Evolutionary conservation across 108 stramenopile species (phyloP).

Genomic region (Parmales sp.): DNA sequence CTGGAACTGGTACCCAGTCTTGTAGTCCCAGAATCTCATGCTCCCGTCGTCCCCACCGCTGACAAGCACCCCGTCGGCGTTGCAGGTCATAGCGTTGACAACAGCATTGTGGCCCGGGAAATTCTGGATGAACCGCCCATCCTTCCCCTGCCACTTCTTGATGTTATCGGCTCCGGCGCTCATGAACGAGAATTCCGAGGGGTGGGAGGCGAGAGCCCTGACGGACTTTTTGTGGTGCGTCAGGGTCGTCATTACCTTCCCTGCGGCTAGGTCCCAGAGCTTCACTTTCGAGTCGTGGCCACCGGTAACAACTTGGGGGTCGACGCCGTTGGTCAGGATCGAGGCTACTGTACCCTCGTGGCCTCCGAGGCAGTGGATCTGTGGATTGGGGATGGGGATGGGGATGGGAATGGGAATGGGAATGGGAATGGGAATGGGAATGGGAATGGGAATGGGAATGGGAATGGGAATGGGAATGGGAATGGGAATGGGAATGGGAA

Average conservation of each 20-base stretch:
- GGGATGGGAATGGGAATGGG: too few relatives aligned
- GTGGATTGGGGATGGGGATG: too few relatives aligned
- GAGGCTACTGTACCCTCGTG: conserved; percentile 88
- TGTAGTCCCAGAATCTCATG: conserved; percentile 96
- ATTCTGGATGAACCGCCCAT: conserved; percentile 83
- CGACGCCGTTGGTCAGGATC: conserved; percentile 75
- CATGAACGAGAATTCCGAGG: conserved; percentile 88
- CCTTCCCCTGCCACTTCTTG: conserved; percentile 90
- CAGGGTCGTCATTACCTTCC: conserved; percentile 88
- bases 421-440: too few relatives aligned
- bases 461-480: too few relatives aligned
- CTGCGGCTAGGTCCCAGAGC: conserved; percentile 97
- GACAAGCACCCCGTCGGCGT: conserved; percentile 89
- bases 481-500: too few relatives aligned
- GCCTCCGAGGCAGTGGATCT: conserved; percentile 81
- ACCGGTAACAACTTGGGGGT: conserved; percentile 73
- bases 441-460: too few relatives aligned
- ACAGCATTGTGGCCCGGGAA: conserved; percentile 86
- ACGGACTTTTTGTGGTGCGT: conserved; percentile 98
- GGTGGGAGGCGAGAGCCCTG: conserved; percentile 53
- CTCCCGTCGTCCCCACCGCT: conserved; percentile 94
- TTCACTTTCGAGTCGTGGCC: conserved; percentile 84
- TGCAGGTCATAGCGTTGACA: conserved; percentile 87
- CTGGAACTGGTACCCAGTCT: conserved; percentile 91
- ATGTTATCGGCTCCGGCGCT: conserved; percentile 88